Percentiles rank a stretch among this genome's conserved stretches.
These are phyloP conservation scores for Pisolithus albus DNA, from an alignment of 768 basidiomycete genomes.

Conservation along the genomic window DNA sequence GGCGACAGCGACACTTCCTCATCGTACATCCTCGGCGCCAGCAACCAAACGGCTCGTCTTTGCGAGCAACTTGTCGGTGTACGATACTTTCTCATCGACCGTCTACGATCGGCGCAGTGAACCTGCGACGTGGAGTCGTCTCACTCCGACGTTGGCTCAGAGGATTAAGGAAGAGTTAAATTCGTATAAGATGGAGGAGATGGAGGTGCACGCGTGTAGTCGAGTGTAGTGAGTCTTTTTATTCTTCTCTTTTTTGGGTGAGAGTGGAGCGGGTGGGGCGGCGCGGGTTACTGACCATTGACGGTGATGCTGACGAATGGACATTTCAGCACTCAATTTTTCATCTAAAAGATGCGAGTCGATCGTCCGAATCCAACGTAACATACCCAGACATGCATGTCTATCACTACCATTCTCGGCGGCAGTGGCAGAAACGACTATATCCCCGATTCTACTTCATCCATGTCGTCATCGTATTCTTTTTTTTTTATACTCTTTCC, in stretches of 20 bases:
- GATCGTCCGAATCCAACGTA: constrained; percentile 7
- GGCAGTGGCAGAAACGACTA: too few relatives aligned
- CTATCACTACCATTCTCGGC: too few relatives aligned
- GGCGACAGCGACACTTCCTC: constrained; percentile 47
- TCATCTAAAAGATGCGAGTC: constrained; percentile 48
- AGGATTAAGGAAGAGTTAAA: constrained; percentile 98
- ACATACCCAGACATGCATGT: too few relatives aligned
- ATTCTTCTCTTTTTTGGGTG: neutral
- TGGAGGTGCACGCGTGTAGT: constrained; percentile 95
- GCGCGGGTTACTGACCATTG: neutral
- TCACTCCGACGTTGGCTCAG: constrained; percentile 93
- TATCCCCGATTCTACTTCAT: too few relatives aligned
- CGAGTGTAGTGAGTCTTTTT: constrained; percentile 69
- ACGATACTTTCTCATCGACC: constrained; percentile 88
- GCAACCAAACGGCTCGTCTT: constrained; percentile 74
- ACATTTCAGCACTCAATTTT: constrained; percentile 70
- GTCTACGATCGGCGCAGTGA: constrained; percentile 95
- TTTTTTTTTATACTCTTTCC: too few relatives aligned
- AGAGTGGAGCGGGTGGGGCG: neutral
- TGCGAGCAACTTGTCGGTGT: constrained; percentile 88
- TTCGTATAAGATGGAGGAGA: constrained; percentile 99
- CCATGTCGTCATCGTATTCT: too few relatives aligned
- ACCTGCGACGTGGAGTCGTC: constrained; percentile 92
- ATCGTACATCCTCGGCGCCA: constrained; percentile 67
- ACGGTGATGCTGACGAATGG: neutral